A percentile compares a stretch with the other conserved stretches of the same genome.
These are phyloP conservation scores for Solanum acaule DNA, from an alignment of 257 asterid species.

Conservation along the genomic window DNA sequence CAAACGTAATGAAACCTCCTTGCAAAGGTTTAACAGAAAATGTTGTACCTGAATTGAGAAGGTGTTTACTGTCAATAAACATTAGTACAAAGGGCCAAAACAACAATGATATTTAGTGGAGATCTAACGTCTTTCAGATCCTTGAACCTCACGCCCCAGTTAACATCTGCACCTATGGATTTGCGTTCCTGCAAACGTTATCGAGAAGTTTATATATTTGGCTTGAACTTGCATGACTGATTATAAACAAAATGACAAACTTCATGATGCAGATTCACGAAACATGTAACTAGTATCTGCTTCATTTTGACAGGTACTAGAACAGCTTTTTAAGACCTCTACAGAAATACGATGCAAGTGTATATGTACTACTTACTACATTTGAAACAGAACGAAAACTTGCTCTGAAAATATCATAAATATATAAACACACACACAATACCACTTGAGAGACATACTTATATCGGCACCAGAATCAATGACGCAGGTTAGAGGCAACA, in stretches of 20 bases:
- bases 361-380: not conserved
- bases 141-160: constrained; percentile 98
- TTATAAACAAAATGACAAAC: not conserved
- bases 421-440: not conserved
- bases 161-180: constrained; percentile 92
- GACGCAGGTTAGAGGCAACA: not conserved
- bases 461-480: not conserved
- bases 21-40: constrained; percentile 58
- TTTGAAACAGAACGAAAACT: constrained; percentile 2
- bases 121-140: constrained; percentile 63
- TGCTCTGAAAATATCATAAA: not conserved
- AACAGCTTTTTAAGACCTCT: not conserved
- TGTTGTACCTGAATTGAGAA: constrained; percentile 46
- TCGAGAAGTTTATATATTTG: not conserved
- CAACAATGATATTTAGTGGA: not conserved
- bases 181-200: constrained; percentile 64
- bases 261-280: not conserved
- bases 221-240: not conserved
- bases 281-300: not conserved
- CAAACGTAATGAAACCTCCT: constrained; percentile 87
- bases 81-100: not conserved
- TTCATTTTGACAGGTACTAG: not conserved
- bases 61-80: not conserved
- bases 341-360: not conserved
- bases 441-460: not conserved